phyloP scores from a whole-genome alignment of 202 grass and related monocot species.

The Bolboschoenoplectus hybrid region DNA sequence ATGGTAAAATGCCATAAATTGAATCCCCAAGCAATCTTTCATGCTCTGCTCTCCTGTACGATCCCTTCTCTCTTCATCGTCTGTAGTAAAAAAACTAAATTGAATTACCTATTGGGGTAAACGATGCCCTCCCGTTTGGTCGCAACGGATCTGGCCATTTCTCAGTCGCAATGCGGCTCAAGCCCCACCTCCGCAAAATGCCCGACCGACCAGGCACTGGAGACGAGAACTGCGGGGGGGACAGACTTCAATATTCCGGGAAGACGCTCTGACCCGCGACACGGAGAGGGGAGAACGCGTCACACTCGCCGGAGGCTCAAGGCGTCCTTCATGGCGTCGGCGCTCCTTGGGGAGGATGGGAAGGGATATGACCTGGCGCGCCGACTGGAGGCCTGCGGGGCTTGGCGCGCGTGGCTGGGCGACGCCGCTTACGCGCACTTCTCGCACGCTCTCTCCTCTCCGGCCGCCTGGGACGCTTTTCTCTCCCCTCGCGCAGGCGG shows the following conservation, averaged over 20 bases:
- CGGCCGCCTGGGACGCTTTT: slow-evolving; percentile 78
- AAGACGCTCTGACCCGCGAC: slow-evolving; percentile 32
- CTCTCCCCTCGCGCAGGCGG: slow-evolving; percentile 43
- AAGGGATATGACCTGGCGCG: slow-evolving; percentile 80
- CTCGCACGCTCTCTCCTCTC: slow-evolving; percentile 57
- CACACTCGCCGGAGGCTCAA: not conserved
- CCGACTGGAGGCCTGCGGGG: slow-evolving; percentile 76
- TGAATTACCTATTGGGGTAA: not conserved
- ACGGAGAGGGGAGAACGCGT: too few species aligned
- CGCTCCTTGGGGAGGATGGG: slow-evolving; percentile 89
- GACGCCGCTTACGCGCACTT: slow-evolving; percentile 67
- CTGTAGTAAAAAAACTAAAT: not conserved
- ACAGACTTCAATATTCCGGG: not conserved
- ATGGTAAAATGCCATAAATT: too few species aligned
- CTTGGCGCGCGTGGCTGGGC: slow-evolving; percentile 91
- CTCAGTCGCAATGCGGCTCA: not conserved
- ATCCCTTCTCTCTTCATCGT: too few species aligned
- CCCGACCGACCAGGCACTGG: not conserved
- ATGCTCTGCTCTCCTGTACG: too few species aligned
- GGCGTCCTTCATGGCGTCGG: slow-evolving; percentile 49
- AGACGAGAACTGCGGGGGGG: not conserved
- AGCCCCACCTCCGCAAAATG: not conserved
- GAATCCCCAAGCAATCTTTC: too few species aligned
- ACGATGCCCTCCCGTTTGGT: slow-evolving; percentile 1
- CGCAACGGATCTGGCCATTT: not conserved